phyloP scores from a whole-genome alignment of 345 rosid genomes.

The Dipteronia sinensis region DNA sequence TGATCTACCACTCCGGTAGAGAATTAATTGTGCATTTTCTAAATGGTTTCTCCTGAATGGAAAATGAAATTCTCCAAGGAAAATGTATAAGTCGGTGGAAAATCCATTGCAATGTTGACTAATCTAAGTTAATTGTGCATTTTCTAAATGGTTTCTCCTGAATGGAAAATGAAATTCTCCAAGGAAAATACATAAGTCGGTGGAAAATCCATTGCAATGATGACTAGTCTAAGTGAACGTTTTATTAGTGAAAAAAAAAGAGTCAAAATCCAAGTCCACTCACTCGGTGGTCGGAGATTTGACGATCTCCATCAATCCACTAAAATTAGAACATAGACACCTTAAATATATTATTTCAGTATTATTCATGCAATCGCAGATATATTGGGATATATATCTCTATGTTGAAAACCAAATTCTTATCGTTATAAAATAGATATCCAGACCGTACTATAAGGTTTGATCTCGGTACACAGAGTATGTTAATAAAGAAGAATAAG shows the following conservation, averaged over 20 bases:
- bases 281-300: no score
- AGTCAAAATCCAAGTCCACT: no score
- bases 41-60: neutral
- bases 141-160: neutral
- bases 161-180: neutral
- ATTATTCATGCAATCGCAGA: no score
- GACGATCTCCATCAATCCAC: no score
- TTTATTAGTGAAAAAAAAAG: no score
- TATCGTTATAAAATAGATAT: no score
- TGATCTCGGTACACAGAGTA: no score
- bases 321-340: no score
- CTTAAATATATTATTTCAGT: no score
- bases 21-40: neutral
- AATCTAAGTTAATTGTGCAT: neutral
- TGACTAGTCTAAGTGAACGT: neutral
- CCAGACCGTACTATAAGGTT: no score
- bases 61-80: neutral
- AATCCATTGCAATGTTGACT: neutral
- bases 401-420: no score
- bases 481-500: neutral
- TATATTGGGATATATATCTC: no score
- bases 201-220: constrained; percentile 6
- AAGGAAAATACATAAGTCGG: neutral
- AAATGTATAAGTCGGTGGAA: constrained; percentile 3
- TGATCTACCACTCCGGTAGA: neutral